Percentiles rank a stretch among this genome's conserved stretches.
Evolutionary conservation across 306 rosid genomes (phyloP).

Genomic region (Cucurbita pepo): DNA sequence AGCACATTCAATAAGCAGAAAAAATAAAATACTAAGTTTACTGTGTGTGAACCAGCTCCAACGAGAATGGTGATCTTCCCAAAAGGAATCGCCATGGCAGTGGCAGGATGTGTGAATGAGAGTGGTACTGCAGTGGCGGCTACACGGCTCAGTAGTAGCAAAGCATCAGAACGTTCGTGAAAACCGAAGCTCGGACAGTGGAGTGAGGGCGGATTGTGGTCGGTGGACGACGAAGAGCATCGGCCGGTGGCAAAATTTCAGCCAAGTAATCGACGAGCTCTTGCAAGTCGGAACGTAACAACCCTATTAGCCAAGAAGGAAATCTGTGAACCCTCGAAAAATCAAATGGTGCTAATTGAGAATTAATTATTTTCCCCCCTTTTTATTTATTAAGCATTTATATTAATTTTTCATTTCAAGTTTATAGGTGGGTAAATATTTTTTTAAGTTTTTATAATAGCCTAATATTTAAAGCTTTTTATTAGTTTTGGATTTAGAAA

Average conservation of each 20-base stretch:
- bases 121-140: neutral
- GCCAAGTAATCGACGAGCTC: neutral
- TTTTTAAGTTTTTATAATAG: too few relatives aligned
- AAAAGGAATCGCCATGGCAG: conserved; percentile 53
- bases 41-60: conserved; percentile 64
- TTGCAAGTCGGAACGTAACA: neutral
- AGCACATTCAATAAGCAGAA: neutral
- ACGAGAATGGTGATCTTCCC: conserved; percentile 71
- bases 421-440: too few relatives aligned
- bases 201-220: neutral
- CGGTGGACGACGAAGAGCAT: neutral
- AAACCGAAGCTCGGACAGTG: neutral
- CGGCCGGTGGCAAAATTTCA: neutral
- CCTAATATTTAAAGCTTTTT: too few relatives aligned
- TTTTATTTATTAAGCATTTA: too few relatives aligned
- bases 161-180: conserved; percentile 17
- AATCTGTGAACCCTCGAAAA: neutral
- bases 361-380: neutral
- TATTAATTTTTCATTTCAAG: too few relatives aligned
- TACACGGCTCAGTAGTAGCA: neutral
- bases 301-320: neutral
- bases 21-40: conserved; percentile 1
- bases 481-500: too few relatives aligned
- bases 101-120: neutral
- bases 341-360: neutral